Evolutionary conservation across 441 rosid species (phyloP).

Genomic region (Gossypium lobatum): DNA sequence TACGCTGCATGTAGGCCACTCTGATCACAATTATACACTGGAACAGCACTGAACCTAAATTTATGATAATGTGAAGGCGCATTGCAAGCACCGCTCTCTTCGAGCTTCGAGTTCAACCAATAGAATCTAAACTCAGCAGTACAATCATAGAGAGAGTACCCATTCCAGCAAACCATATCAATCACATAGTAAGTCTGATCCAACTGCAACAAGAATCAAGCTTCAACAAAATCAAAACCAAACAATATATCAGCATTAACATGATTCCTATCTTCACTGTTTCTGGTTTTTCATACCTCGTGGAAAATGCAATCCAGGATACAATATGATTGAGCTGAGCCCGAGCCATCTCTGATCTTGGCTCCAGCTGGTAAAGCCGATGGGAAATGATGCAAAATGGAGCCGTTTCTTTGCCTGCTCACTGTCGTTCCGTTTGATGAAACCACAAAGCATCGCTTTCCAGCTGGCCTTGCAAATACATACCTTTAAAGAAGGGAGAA

Average conservation of each 20-base stretch:
- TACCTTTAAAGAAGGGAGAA: conserved; percentile 43
- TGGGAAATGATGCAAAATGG: conserved; percentile 76
- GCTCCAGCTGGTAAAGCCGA: conserved; percentile 85
- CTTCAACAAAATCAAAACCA: not conserved
- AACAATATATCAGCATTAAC: not conserved
- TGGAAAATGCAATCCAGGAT: conserved; percentile 94
- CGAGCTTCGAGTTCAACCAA: conserved; percentile 87
- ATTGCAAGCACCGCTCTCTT: conserved; percentile 76
- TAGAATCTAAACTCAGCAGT: conserved; percentile 86
- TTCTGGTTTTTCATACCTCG: conserved; percentile 43
- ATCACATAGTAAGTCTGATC: conserved; percentile 90
- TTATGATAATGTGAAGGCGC: conserved; percentile 67
- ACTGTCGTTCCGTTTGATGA: conserved; percentile 76
- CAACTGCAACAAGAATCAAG: conserved; percentile 31
- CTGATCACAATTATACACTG: conserved; percentile 65
- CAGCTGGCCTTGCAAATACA: conserved; percentile 81
- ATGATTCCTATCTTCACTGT: not conserved
- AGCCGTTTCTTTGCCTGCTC: conserved; percentile 75
- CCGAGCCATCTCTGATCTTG: conserved; percentile 49
- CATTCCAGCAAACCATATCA: conserved; percentile 91
- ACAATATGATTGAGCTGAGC: conserved; percentile 66
- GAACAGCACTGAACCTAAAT: conserved; percentile 59
- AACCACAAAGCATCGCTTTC: conserved; percentile 88
- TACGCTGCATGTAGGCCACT: conserved; percentile 61
- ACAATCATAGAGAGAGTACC: conserved; percentile 84